Evolutionary conservation across 768 basidiomycete species (phyloP), one percentile per base, ranked within the genome.

Genomic region (Pulveroboletus ravenelii): DNA sequence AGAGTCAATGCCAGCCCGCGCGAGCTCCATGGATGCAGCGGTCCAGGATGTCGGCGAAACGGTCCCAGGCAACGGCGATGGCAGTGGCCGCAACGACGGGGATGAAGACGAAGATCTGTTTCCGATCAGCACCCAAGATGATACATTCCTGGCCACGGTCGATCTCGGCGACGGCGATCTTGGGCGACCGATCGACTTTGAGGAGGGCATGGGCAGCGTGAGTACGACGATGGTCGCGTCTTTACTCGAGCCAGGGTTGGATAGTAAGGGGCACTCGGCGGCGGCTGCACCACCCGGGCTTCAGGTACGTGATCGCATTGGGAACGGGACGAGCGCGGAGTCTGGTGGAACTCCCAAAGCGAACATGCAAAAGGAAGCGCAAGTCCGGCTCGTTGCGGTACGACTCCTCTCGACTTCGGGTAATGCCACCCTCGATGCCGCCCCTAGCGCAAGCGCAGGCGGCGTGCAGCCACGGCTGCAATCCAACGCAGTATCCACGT

Each of bases 51-150:
- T 29, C 17, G 20, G 9, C 0, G 5, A 25, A 6, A 5, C 5
- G 1, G 12, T n/a, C 10, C 32, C 51, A 31, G 42, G 52, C 32
- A 58, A 58, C 23, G 51, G 47, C 10, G 67, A 72, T 34, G 75
- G 75, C 20, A 2, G 14, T 13, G 2, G 39, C 39, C 8, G 39
- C 1, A 25, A 40, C 6, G 40, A 43, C 0, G 51, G 54, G 0
- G 51, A 48, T 4, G 75, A 67, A 1, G 53, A 50, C 3, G 75
- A 67, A 1, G 71, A 71, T 15, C 55, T 74, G 0, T 82, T 77
- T 54, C 71, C 72, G 10, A 77, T 81, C 55, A 70, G 72, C 49
- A 84, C 84, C 1, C 84, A 89, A 36, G 87, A 88, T 47, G 85
- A 82, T 47, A 81, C 75, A 2, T 77, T 87, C 57, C 70, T 84